These are phyloP conservation scores for Sclerotinia glacialis DNA, from an alignment of 2,329 filamentous ascomycete genomes.

Conservation along the genomic window DNA sequence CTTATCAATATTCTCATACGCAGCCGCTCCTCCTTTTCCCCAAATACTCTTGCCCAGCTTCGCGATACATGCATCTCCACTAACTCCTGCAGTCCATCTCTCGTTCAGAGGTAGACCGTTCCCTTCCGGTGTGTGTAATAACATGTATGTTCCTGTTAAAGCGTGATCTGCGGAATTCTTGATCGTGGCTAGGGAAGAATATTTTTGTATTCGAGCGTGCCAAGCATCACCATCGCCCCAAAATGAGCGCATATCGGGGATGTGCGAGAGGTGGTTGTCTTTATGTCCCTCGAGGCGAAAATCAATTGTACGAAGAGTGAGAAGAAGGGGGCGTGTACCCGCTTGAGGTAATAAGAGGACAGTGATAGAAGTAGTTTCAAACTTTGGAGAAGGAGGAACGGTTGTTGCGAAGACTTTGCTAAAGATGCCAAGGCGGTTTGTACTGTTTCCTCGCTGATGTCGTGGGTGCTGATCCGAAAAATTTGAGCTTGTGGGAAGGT, in stretches of 20 bases:
- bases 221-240: slow-evolving; percentile 21
- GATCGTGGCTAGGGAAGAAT: slow-evolving; percentile 9
- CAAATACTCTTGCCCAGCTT: slow-evolving; percentile 20
- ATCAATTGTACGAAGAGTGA: slow-evolving; percentile 21
- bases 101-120: slow-evolving; percentile 10
- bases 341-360: slow-evolving; percentile 19
- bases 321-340: slow-evolving; percentile 8
- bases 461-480: not conserved
- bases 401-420: slow-evolving; percentile 17
- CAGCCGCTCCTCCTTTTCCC: slow-evolving; percentile 15
- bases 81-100: slow-evolving; percentile 19
- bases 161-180: slow-evolving; percentile 2
- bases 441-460: slow-evolving; percentile 1
- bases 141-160: slow-evolving; percentile 20
- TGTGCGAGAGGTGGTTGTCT: slow-evolving; percentile 20
- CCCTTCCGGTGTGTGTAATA: slow-evolving; percentile 17
- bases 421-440: slow-evolving; percentile 3
- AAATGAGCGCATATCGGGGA: slow-evolving; percentile 23
- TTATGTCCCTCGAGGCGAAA: slow-evolving; percentile 13
- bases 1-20: slow-evolving; percentile 18
- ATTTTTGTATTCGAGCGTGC: slow-evolving; percentile 15
- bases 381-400: slow-evolving; percentile 6
- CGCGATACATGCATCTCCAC: slow-evolving; percentile 21
- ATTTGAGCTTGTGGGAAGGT: not conserved
- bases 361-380: slow-evolving; percentile 16